Base-by-base conservation (phyloP, 768 basidiomycete genomes). In the Boletus coccyginus region DNA sequence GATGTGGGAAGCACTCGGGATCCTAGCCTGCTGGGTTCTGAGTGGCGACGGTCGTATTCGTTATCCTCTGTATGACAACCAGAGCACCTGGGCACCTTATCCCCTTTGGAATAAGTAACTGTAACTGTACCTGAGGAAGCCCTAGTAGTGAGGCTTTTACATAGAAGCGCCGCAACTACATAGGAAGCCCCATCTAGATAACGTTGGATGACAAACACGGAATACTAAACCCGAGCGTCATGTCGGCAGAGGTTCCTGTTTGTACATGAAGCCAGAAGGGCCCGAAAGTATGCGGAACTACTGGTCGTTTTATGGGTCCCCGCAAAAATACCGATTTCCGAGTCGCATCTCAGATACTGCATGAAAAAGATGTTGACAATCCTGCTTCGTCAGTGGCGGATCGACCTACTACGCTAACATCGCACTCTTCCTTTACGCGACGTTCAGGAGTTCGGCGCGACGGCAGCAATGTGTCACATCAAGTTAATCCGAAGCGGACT, bases 351-450 rank as follows among this genome's bases (percentile, higher is more conserved):
- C 31, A 29, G 35, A 14, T 51, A 13, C 27, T 36, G 13, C 35
- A 35, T 41, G 39, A 40, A 27, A 35, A 10, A 31, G 39, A 31
- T 52, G 47, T 44, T 24, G 61, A 47, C 55, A 41, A 66, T 66
- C 55, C 52, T 38, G 36, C 33, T 52, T 59, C 43, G 38, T 46
- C 50, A 27, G 45, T 60, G 52, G 55, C 50, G 58, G 58, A 65
- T 66, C 55, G 54, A 53, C 55, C 32, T 43, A 21, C 32, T 43
- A 21, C 47, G 57, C 11, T 56, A 36, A 35, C 11, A 46, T 48
- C 41, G 52, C 41, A 27, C 29, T 24, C 47, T 58, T 53, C 49
- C 17, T 38, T 7, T 27, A 33, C 41, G 36, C 24, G 27, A 32
- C 39, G 24, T 21, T 21, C 31, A 41, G n/a, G 27, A 8, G n/a